A percentile compares a stretch with the other conserved stretches of the same genome.
These are phyloP conservation scores for Cyanodermella asteris DNA, from an alignment of 2,329 filamentous ascomycete genomes.

Conservation along the genomic window DNA sequence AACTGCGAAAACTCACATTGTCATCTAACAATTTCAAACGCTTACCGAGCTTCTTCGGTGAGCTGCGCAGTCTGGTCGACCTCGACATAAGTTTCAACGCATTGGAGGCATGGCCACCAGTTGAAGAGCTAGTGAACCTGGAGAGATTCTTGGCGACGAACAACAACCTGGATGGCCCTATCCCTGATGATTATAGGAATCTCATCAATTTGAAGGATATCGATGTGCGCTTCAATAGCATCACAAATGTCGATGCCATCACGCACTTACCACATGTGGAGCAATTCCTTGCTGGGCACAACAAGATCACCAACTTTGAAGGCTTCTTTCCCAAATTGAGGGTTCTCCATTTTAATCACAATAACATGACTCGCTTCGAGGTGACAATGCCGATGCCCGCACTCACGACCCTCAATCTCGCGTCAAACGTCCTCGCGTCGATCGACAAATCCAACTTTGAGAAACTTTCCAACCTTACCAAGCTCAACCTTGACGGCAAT, in stretches of 20 bases:
- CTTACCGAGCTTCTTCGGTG: conserved; percentile 70
- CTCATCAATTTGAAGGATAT: conserved; percentile 65
- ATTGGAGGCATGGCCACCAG: conserved; percentile 56
- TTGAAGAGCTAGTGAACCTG: conserved; percentile 56
- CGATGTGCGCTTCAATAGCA: conserved; percentile 81
- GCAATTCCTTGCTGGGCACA: conserved; percentile 76
- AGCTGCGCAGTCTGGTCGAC: conserved; percentile 65
- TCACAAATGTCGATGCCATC: conserved; percentile 73
- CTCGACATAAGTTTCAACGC: conserved; percentile 93
- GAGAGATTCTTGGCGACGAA: conserved; percentile 92
- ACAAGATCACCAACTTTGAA: conserved; percentile 71
- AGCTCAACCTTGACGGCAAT: conserved; percentile 79
- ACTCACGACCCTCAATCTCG: conserved; percentile 68
- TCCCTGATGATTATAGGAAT: conserved; percentile 52
- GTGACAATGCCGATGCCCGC: conserved; percentile 56
- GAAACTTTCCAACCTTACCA: conserved; percentile 68
- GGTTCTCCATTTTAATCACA: conserved; percentile 75
- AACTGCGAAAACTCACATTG: conserved; percentile 65
- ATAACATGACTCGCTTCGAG: conserved; percentile 85
- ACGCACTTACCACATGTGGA: conserved; percentile 69
- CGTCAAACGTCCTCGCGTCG: conserved; percentile 73
- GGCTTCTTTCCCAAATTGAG: conserved; percentile 72
- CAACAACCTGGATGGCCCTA: conserved; percentile 57
- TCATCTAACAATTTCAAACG: conserved; percentile 79
- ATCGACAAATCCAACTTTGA: conserved; percentile 71